phyloP scores from a whole-genome alignment of 2,329 filamentous ascomycete species.

The Microsporum ferrugineum region DNA sequence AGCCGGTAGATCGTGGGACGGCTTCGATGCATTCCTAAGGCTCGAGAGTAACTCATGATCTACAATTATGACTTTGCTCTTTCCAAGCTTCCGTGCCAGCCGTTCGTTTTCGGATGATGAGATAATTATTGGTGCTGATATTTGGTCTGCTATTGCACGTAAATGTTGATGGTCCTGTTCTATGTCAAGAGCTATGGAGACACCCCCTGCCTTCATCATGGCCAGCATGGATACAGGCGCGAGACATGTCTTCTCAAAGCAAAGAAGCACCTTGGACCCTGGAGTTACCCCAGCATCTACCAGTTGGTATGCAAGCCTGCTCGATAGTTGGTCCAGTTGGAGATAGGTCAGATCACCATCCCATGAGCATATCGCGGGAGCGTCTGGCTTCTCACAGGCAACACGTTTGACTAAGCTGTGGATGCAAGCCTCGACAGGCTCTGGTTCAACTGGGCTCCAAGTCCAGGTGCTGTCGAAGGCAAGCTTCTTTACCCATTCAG shows the following conservation, averaged over 20 bases:
- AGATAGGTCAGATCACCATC: slow-evolving; percentile 27
- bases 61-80: slow-evolving; percentile 5
- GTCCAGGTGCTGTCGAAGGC: slow-evolving; percentile 13
- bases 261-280: slow-evolving; percentile 28
- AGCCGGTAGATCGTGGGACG: background rate
- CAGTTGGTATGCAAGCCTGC: slow-evolving; percentile 25
- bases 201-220: slow-evolving; percentile 21
- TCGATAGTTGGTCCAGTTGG: slow-evolving; percentile 30
- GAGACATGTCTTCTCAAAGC: slow-evolving; percentile 32
- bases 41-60: slow-evolving; percentile 12
- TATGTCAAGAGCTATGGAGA: slow-evolving; percentile 21
- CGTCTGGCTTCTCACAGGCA: slow-evolving; percentile 10
- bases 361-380: slow-evolving; percentile 16
- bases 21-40: background rate
- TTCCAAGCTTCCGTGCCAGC: slow-evolving; percentile 8
- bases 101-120: slow-evolving; percentile 12
- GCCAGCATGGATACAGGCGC: slow-evolving; percentile 16
- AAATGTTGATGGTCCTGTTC: slow-evolving; percentile 23
- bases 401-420: slow-evolving; percentile 13
- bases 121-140: slow-evolving; percentile 11
- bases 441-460: slow-evolving; percentile 16
- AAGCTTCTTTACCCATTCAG: background rate
- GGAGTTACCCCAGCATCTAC: slow-evolving; percentile 29
- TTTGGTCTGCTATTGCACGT: slow-evolving; percentile 16
- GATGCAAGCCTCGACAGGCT: slow-evolving; percentile 14